Base-by-base conservation (phyloP, 2,329 filamentous ascomycete genomes). In the Rutstroemia sp. region DNA sequence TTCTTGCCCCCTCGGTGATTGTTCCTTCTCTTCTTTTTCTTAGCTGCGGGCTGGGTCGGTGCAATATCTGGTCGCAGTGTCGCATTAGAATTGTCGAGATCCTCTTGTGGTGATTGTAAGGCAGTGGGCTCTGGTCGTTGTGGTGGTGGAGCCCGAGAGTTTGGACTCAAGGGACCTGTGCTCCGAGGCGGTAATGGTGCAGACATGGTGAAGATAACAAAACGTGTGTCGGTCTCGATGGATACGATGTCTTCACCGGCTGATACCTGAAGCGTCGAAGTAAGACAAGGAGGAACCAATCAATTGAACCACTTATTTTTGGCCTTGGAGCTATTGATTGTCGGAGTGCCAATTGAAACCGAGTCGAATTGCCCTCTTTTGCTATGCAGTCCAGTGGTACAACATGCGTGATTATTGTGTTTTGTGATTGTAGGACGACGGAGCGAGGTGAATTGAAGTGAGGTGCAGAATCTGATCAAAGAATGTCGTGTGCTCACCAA, bases 1-100 rank as follows among this genome's bases (percentile, higher is more conserved):
- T 87, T 88, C 74, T 90, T 91, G 39, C 88, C 87, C 34, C 82
- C 85, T 46, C 88, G 82, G 70, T 90, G 86, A 65, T 84, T 86
- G 64, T 84, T 86, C 68, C 86, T 88, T 69, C 89, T 88, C 75
- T 85, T 84, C 69, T 89, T 88, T 75, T 85, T 84, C 65, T 66
- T 68, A 8, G 58, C 56, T n/a, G 48, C 45, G 3, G 61, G 51
- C 23, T 59, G 40, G 17, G 46, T 19, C 9, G 44, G 17, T 6
- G 34, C 23, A 25, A 46, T 45, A 9, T 64, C 58, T 25, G 64
- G 65, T 50, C 58, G 47, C 14, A 65, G 30, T 4, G 63, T 61
- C 5, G 61, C 42, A 38, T 47, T 60, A 8, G 65, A 63, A 27
- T 44, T 42, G 25, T 40, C 56, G 5, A 34, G 45, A 47, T 60